Base-by-base conservation (phyloP, 441 rosid genomes). In the Sinapis alba region DNA sequence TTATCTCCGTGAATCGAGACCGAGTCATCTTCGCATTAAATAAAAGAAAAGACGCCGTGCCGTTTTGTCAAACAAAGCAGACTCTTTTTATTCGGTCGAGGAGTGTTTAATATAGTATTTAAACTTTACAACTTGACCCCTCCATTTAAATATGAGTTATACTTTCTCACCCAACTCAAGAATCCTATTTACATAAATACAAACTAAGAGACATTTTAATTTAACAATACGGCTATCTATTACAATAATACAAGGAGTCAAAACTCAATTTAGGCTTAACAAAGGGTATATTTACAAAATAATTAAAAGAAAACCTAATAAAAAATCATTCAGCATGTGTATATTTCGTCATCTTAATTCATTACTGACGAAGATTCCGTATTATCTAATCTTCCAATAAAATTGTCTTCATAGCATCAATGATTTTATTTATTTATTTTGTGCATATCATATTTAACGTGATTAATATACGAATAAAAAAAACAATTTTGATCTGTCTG, bases 41-140 rank as follows among this genome's bases (percentile, higher is more conserved):
- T 9, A 53, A 53, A 26, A 53, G n/a, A 53, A 53, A 19, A 53
- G 58, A 53, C 24, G 58, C 26, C 24, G 26, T 9, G 58, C 58
- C 58, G 58, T 53, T 53, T 50, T 19, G 58, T 53, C 13, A 53
- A 20, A 20, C 58, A 9, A 10, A 53, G 58, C 26, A 19, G 24
- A 19, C 58, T 8, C 58, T 20, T 53, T 53, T 53, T 53, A 53
- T 9, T 59, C 12, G 16, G 30, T 67, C 62, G 15, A 62, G 63
- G 16, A 61, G 57, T 73, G 70, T 13, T 18, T 53, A 24, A 12
- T 34, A 18, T 51, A 24, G 23, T 51, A 51, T 18, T 50, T 53
- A 41, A 73, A 65, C 24, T 65, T 73, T 28, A 57, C 27, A 73
- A 43, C 20, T 28, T 65, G n/a, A 65, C 72, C 32, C 53, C 0